phyloP scores from a whole-genome alignment of 305 asterid species.

The Lippia alba region DNA sequence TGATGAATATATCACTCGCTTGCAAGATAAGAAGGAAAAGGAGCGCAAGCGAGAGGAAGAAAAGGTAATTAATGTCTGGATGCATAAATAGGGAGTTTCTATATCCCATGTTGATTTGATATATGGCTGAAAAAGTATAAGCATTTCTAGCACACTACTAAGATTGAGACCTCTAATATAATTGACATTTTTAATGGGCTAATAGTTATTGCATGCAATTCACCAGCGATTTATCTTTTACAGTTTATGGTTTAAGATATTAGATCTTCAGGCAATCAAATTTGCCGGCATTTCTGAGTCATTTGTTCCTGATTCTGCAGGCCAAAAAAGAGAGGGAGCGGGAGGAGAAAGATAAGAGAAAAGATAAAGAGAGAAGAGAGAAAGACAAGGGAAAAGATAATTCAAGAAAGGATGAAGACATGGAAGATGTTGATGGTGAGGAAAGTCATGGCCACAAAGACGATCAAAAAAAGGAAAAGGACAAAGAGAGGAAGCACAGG shows the following conservation, averaged over 20 bases:
- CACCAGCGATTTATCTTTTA: not conserved
- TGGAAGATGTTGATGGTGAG: constrained; percentile 55
- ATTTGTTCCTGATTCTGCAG: constrained; percentile 44
- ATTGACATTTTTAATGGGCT: not conserved
- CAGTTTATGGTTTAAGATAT: not conserved
- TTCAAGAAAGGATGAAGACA: constrained; percentile 69
- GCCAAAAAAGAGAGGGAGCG: constrained; percentile 85
- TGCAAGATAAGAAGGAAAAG: constrained; percentile 92
- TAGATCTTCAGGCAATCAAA: not conserved
- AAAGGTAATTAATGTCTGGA: constrained; percentile 56
- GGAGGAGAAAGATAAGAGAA: constrained; percentile 78
- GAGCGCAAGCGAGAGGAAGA: constrained; percentile 95
- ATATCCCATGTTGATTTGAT: constrained; percentile 14
- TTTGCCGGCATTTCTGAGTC: constrained; percentile 1
- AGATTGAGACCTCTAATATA: not conserved
- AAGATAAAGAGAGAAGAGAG: constrained; percentile 59
- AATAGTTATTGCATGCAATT: not conserved
- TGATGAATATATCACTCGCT: constrained; percentile 73
- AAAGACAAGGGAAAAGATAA: constrained; percentile 73
- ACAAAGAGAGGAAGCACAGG: constrained; percentile 84
- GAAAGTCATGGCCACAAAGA: constrained; percentile 72
- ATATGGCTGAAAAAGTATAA: constrained; percentile 14
- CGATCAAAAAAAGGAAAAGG: constrained; percentile 82
- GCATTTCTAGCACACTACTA: not conserved
- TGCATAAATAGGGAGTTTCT: not conserved